Evolutionary conservation across 1,284 basidiomycete species (phyloP), one percentile per base, ranked within the genome.

Genomic region (Boletus calvinii): DNA sequence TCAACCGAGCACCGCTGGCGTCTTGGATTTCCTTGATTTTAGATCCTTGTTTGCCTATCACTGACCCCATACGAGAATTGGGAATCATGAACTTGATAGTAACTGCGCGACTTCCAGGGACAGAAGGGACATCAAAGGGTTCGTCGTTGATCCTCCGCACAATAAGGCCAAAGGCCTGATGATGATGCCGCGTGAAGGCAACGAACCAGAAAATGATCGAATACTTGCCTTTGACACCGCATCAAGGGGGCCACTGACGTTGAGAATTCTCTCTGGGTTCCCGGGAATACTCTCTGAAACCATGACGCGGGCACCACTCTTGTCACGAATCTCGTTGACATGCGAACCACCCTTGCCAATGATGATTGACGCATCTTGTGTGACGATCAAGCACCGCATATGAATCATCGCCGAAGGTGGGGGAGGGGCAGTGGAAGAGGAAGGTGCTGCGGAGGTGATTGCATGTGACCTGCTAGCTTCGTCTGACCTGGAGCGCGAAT

Each of bases 21-120:
- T 99, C 97, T 71, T 99, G 97, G 63, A 99, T 99, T 75, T 99
- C 97, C 76, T 98, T 99, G 73, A 99, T 99, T 74, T 99, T 99
- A 49, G 88, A 87, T 24, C 97, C 97, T 59, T 89, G 90, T 72
- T 97, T 98, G 56, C 97, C 97, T 64, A 99, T 99, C 55, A 99
- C 94, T 32, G 94, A 97, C 34, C 97, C 97, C 97, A 99, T 99
- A 55, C 96, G 89, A 15, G 94, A 96, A 75, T 99, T 98, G 60
- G 97, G 97, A 48, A 99, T 96, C 85, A 99, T 98, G 71, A 97
- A 98, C 73, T 98, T 97, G 78, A 99, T 98, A 24, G 97, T 99
- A 51, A 98, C 96, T 22, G 97, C 95, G 53, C 96, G 85, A 64
- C 94, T 97, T 51, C 97, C 97, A 39, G 97, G 97, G 6, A 99